Evolutionary conservation across 2,329 filamentous ascomycete genomes (phyloP).

Genomic region (Diaporthe helianthi): DNA sequence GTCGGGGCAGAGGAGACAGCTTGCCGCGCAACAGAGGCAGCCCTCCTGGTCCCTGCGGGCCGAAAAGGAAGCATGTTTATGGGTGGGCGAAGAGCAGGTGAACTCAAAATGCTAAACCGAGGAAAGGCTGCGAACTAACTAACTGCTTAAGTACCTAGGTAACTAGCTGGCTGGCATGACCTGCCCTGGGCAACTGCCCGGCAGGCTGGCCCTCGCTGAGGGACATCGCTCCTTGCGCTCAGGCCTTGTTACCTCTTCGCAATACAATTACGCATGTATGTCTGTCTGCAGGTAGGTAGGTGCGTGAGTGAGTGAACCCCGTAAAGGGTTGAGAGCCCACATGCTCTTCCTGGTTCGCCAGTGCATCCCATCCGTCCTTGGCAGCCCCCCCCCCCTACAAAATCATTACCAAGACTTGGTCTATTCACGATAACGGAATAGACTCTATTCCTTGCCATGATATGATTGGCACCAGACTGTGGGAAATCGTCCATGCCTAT

Average conservation of each 20-base stretch:
- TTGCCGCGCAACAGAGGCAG: neutral
- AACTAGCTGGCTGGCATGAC: neutral
- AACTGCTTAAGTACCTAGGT: too few relatives aligned
- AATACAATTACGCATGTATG: neutral
- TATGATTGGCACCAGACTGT: neutral
- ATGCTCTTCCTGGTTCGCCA: neutral
- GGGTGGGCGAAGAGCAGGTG: neutral
- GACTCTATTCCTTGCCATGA: neutral
- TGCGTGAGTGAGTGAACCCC: neutral
- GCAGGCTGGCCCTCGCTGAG: neutral
- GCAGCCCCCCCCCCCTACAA: too few relatives aligned
- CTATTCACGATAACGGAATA: neutral
- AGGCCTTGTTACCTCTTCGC: neutral
- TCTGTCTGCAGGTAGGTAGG: too few relatives aligned
- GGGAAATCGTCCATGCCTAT: neutral
- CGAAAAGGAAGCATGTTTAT: neutral
- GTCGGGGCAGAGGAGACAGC: neutral
- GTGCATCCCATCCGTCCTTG: too few relatives aligned
- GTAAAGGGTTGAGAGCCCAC: neutral
- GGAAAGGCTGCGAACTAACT: neutral
- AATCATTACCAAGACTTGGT: too few relatives aligned
- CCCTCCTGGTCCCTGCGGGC: neutral
- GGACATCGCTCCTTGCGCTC: conserved; percentile 17
- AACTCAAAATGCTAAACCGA: neutral
- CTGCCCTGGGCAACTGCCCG: neutral